phyloP scores from a whole-genome alignment of 257 asterid species.

The Avicennia marina region DNA sequence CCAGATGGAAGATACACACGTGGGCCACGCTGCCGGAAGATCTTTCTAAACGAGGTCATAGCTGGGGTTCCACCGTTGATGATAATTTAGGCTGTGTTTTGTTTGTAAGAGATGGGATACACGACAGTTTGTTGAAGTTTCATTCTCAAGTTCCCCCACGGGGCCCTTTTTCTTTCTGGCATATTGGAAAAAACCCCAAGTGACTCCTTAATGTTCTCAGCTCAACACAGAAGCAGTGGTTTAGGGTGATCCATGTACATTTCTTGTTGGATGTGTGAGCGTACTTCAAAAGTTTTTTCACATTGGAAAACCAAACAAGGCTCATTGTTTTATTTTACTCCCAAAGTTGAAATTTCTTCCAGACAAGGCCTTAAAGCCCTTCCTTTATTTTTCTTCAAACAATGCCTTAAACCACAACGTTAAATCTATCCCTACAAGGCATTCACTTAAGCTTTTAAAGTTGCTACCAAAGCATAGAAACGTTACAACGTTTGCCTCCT shows the following conservation, averaged over 20 bases:
- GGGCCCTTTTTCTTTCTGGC: conserved; percentile 96
- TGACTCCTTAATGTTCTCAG: conserved; percentile 93
- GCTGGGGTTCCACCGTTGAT: conserved; percentile 97
- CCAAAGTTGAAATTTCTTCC: no score
- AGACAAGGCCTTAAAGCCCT: no score
- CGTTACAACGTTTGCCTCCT: no score
- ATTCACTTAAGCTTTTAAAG: no score
- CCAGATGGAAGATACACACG: conserved; percentile 93
- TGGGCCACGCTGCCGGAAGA: conserved; percentile 99
- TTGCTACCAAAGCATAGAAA: no score
- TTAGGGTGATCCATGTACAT: conserved; percentile 78
- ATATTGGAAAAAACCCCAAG: conserved; percentile 80
- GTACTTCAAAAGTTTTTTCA: no score
- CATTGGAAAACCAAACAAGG: no score
- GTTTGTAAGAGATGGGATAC: conserved; percentile 97
- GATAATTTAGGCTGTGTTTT: conserved; percentile 83
- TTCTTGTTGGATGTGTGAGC: no score
- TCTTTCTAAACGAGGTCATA: conserved; percentile 74
- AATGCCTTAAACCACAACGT: no score
- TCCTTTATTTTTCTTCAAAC: no score
- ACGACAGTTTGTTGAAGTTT: conserved; percentile 76
- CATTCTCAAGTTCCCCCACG: conserved; percentile 96
- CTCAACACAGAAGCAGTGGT: conserved; percentile 93
- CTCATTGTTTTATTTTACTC: no score
- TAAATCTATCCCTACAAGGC: no score